Evolutionary conservation across 768 basidiomycete genomes (phyloP), one percentile per base, ranked within the genome.

Genomic region (Hemileccinum rubropunctum): DNA sequence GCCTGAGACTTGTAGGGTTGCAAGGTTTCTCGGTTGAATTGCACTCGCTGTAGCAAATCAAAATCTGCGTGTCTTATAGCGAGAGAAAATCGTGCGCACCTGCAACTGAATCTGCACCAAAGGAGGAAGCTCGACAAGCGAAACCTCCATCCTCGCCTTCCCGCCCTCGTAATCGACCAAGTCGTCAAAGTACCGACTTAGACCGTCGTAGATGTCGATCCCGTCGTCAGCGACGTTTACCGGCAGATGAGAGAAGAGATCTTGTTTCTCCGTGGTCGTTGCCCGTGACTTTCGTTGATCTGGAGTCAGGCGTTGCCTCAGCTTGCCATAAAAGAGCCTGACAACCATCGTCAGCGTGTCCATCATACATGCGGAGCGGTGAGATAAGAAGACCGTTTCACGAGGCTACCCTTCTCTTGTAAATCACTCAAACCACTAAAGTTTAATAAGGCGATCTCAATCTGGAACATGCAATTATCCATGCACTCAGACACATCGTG

Each of bases 391-490:
- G 20, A 93, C 94, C 86, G 76, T 69, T 94, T 92, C 40, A 97
- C 86, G 10, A 95, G 77, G 53, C 91, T 91, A 54, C 87, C 88
- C 47, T 83, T 82, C 34, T 76, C 75, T 53, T 73, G 76, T 18
- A 71, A 66, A 10, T 64, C 74, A 33, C 27, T 55, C 52, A 68
- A 33, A 10, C 56, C 62, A 44, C 81, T 81, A 52, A 93, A 88
- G 60, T 88, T 88, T 34, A 92, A 74, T 41, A 92, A 66, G 1
- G 93, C 94, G 4, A 91, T 88, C 69, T 99, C 97, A 44, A 98
- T 93, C 69, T 98, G 97, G 72, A 97, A 97, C 78, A 99, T 88
- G 73, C 95, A 95, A 61, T 98, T 98, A 69, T 98, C 95, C 88
- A 98, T 92, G 70, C 95, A 98, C 70, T 99, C 97, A 0, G 95